Percentiles rank a stretch among this genome's conserved stretches.
Conservation (phyloP, 371 early-diverging fungal genomes). For the Synchytrium microbalum region DNA sequence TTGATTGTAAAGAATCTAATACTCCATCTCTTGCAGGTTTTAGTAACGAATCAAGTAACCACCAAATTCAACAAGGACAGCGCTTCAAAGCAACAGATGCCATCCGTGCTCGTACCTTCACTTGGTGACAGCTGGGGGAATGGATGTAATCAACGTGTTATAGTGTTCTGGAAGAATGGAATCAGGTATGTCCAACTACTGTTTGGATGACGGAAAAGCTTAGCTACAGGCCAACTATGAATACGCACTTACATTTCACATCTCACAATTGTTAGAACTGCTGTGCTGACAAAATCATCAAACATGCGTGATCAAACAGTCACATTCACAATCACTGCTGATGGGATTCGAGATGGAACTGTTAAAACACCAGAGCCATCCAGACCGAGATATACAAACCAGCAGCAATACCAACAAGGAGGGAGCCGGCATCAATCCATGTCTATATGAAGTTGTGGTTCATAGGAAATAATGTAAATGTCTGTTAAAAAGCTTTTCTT, state of each 20-base stretch:
- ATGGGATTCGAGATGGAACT: not conserved
- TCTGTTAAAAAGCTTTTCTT: too few species aligned
- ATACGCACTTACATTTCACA: not conserved
- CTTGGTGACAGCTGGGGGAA: constrained; percentile 42
- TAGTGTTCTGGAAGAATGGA: constrained; percentile 31
- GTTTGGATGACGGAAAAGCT: not conserved
- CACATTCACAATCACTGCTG: constrained; percentile 14
- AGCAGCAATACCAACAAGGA: too few species aligned
- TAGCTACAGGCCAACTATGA: not conserved
- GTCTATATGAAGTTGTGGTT: too few species aligned
- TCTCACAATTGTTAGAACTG: constrained; percentile 16
- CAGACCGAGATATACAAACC: too few species aligned
- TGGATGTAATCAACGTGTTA: constrained; percentile 32
- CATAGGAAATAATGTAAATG: too few species aligned
- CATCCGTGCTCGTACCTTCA: not conserved
- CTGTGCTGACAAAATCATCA: constrained; percentile 22
- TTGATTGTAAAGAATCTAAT: constrained; percentile 3
- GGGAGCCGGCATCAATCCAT: too few species aligned
- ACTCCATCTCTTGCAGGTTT: constrained; percentile 15
- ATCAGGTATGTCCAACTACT: constrained; percentile 16
- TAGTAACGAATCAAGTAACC: constrained; percentile 45
- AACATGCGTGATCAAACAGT: constrained; percentile 19
- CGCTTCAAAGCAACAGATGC: not conserved
- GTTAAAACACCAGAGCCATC: too few species aligned
- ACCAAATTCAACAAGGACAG: constrained; percentile 14